phyloP scores from a whole-genome alignment of 169 alveolate genomes.

The Amoebophrya sp. region DNA sequence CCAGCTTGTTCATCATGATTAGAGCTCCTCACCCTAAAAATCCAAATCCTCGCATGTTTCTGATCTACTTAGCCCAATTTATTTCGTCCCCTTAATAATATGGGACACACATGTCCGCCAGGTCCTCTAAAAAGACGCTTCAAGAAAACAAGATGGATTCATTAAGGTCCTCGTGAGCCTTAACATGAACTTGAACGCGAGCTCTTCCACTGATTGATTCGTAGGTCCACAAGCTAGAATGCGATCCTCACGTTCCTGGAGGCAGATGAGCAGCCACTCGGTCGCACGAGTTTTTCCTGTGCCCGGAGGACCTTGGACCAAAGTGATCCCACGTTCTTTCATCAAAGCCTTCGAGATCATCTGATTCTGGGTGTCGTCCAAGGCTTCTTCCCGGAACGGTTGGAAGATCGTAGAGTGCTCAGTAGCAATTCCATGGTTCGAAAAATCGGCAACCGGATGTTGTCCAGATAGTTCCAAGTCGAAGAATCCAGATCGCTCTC shows the following conservation, averaged over 20 bases:
- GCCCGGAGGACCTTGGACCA: conserved; percentile 4
- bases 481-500: neutral
- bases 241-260: neutral
- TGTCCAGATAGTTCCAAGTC: neutral
- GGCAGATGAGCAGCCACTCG: conserved; percentile 4
- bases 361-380: neutral
- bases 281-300: neutral
- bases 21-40: too few relatives aligned
- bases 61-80: too few relatives aligned
- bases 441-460: neutral
- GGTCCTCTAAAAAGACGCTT: too few relatives aligned
- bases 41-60: too few relatives aligned
- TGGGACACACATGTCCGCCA: too few relatives aligned
- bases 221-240: neutral
- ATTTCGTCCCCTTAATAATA: too few relatives aligned
- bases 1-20: too few relatives aligned
- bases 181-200: neutral
- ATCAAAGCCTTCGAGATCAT: neutral
- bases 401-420: neutral
- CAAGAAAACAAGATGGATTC: too few relatives aligned
- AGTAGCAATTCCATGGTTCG: neutral
- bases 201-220: neutral
- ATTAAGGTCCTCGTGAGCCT: too few relatives aligned
- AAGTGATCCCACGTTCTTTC: neutral
- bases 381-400: neutral